A percentile compares a stretch with the other conserved stretches of the same genome.
Conservation (phyloP, 2,329 filamentous ascomycete species). For the Lachnellula suecica region DNA sequence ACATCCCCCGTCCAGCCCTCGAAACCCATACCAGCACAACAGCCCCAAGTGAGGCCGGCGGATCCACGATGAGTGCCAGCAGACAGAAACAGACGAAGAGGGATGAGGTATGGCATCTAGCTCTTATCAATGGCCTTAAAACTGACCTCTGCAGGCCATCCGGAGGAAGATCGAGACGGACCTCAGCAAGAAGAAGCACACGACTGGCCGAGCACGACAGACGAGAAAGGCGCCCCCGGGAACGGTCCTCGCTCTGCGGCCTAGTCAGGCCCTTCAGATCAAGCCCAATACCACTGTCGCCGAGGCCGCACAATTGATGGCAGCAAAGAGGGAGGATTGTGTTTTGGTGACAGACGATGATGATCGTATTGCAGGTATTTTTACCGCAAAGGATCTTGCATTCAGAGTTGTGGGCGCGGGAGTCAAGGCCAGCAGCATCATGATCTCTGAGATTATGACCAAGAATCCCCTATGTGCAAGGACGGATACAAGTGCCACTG, state of each 20-base stretch:
- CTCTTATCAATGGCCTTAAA: slow-evolving; percentile 1
- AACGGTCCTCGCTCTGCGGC: slow-evolving; percentile 92
- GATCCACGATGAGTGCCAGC: slow-evolving; percentile 82
- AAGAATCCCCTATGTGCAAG: slow-evolving; percentile 97
- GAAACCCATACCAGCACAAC: slow-evolving; percentile 49
- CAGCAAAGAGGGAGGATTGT: slow-evolving; percentile 96
- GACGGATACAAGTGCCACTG: slow-evolving; percentile 96
- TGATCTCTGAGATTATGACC: slow-evolving; percentile 98
- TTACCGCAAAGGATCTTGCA: slow-evolving; percentile 96
- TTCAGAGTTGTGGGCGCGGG: slow-evolving; percentile 94
- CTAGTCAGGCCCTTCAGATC: slow-evolving; percentile 94
- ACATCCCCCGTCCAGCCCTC: slow-evolving; percentile 71
- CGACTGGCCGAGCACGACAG: slow-evolving; percentile 74
- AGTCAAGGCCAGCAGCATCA: slow-evolving; percentile 83
- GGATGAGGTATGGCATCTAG: slow-evolving; percentile 73
- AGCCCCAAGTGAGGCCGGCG: slow-evolving; percentile 49
- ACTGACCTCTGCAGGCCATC: slow-evolving; percentile 68
- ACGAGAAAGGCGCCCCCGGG: slow-evolving; percentile 93
- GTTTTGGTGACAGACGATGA: slow-evolving; percentile 97
- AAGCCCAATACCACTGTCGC: slow-evolving; percentile 92
- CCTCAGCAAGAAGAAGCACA: slow-evolving; percentile 94
- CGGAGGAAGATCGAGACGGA: slow-evolving; percentile 96
- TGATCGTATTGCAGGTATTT: slow-evolving; percentile 96
- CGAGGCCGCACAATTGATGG: slow-evolving; percentile 97
- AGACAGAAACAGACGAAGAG: slow-evolving; percentile 95